These are phyloP conservation scores for Dysphania ambrosioides DNA, from an alignment of 148 eudicot species.

Conservation along the genomic window DNA sequence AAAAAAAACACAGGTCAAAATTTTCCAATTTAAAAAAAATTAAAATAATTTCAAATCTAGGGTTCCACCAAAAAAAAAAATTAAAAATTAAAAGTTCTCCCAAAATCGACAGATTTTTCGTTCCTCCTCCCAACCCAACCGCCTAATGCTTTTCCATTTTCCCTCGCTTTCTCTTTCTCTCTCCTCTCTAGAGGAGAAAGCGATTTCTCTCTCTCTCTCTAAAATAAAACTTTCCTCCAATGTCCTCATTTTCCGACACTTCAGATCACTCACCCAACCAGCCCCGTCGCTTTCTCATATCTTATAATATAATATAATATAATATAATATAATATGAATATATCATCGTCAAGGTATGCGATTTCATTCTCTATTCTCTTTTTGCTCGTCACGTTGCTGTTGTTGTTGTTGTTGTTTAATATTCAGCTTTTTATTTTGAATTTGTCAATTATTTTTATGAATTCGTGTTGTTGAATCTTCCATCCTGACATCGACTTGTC, in stretches of 20 bases:
- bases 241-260: slow-evolving; percentile 2
- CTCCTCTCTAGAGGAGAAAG: slow-evolving; percentile 20
- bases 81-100: no score
- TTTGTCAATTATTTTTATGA: slow-evolving; percentile 5
- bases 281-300: not conserved
- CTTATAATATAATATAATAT: not conserved
- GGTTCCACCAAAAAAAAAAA: no score
- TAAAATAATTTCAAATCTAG: no score
- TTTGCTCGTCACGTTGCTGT: slow-evolving; percentile 14
- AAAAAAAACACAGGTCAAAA: no score
- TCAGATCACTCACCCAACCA: slow-evolving; percentile 17
- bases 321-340: not conserved
- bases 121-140: not conserved
- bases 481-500: not conserved
- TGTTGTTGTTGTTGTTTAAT: no score
- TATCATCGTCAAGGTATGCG: no score
- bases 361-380: not conserved
- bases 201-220: slow-evolving; percentile 9
- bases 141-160: not conserved
- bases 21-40: no score
- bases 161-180: slow-evolving; percentile 26
- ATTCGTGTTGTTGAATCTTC: slow-evolving; percentile 1
- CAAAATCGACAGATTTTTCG: slow-evolving; percentile 3
- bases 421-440: slow-evolving; percentile 19
- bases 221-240: not conserved